A percentile compares a stretch with the other conserved stretches of the same genome.
These are phyloP conservation scores for Calocybe indica DNA, from an alignment of 768 basidiomycete species.

Conservation along the genomic window DNA sequence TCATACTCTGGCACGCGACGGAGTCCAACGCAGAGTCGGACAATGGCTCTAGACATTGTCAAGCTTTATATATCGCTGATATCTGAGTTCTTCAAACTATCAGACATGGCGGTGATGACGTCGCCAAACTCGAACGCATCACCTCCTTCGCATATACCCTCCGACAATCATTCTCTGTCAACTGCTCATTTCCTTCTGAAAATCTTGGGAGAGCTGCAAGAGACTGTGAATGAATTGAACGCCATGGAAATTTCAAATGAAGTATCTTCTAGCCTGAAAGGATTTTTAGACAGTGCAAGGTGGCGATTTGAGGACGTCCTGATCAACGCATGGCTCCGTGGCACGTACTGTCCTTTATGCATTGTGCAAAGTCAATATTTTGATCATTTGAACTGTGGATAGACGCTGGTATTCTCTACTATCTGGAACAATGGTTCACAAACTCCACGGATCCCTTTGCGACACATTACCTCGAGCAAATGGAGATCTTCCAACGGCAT, in stretches of 20 bases:
- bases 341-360: constrained; percentile 10
- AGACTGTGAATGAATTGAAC: constrained; percentile 76
- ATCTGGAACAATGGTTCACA: constrained; percentile 81
- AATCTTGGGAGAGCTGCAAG: constrained; percentile 80
- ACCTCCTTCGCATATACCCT: constrained; percentile 56
- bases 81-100: constrained; percentile 77
- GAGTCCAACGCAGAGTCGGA: constrained; percentile 73
- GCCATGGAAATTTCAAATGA: constrained; percentile 81
- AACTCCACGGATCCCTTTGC: constrained; percentile 56
- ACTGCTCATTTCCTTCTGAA: constrained; percentile 76
- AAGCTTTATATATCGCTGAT: constrained; percentile 73
- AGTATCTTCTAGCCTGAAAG: constrained; percentile 57
- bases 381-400: background rate
- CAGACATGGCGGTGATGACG: constrained; percentile 69
- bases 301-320: constrained; percentile 89
- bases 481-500: constrained; percentile 79
- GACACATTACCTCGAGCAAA: constrained; percentile 69
- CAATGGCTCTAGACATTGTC: constrained; percentile 79
- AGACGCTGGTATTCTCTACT: constrained; percentile 83
- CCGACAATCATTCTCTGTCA: constrained; percentile 74
- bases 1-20: constrained; percentile 50
- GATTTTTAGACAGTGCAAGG: constrained; percentile 71
- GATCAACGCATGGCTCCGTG: constrained; percentile 74
- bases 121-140: constrained; percentile 35
- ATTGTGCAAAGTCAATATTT: background rate